Conservation (phyloP, 768 basidiomycete species). For the Amanita rubescens region DNA sequence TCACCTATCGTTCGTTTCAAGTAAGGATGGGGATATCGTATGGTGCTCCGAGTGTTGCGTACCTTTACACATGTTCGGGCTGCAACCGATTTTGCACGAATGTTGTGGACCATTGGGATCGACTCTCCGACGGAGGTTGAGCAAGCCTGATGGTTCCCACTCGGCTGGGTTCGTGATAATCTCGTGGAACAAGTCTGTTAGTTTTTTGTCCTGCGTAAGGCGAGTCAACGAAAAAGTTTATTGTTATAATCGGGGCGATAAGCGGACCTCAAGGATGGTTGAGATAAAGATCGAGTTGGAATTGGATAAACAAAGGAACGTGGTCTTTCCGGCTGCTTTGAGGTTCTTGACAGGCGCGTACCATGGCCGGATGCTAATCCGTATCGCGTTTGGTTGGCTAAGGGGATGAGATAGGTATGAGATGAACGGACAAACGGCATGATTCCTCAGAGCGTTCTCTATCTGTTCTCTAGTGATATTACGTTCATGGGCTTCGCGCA, state of each 20-base stretch:
- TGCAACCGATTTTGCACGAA: constrained; percentile 79
- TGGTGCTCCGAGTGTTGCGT: constrained; percentile 4
- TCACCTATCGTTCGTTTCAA: constrained; percentile 69
- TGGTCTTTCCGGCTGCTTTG: constrained; percentile 59
- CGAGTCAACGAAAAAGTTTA: too few relatives aligned
- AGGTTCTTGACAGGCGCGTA: constrained; percentile 76
- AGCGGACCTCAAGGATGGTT: constrained; percentile 73
- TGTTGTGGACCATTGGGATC: constrained; percentile 78
- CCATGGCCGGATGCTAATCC: constrained; percentile 91
- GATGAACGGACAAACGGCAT: constrained; percentile 74
- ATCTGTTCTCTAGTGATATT: constrained; percentile 72
- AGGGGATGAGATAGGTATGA: not conserved
- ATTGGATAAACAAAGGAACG: constrained; percentile 90
- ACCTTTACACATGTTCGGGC: constrained; percentile 99
- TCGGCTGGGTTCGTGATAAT: constrained; percentile 91
- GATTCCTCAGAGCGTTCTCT: constrained; percentile 61
- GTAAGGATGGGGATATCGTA: not conserved
- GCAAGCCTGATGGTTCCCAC: constrained; percentile 64
- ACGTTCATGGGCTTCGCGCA: constrained; percentile 62
- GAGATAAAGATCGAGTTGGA: constrained; percentile 88
- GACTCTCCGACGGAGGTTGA: constrained; percentile 70
- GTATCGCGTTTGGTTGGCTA: too few relatives aligned
- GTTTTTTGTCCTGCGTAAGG: constrained; percentile 58
- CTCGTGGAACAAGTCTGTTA: constrained; percentile 67
- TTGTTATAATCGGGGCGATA: not conserved